Base-by-base conservation (phyloP, 306 rosid species). In the Glycine tomentella region DNA sequence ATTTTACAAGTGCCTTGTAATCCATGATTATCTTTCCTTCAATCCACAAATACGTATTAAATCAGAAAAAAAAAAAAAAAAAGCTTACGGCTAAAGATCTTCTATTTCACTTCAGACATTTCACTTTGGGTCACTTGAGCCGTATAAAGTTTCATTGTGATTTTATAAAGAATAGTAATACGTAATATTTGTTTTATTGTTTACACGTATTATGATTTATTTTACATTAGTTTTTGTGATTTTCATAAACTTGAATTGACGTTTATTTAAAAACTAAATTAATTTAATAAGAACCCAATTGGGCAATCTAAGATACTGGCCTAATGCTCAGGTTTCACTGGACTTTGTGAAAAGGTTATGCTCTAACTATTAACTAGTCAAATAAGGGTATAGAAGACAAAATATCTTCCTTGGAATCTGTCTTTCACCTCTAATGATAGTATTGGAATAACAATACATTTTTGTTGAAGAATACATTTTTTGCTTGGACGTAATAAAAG, bases 11-110 rank as follows among this genome's bases (percentile, higher is more conserved):
- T 75, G 80, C 70, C 71, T 75, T 75, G 59, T 61, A 61, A 75
- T 75, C 58, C 55, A 61, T 75, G 46, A 25, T 59, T 75, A 48
- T 75, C 71, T 59, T 75, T 17, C 34, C 80, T 75, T 75, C 70
- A 61, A 75, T 59, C 59, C 57, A 75, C 71, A 75, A 61, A 75
- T 9, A 33, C 70, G 49, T 53, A 46, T 25, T 46, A 15, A 61
- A 75, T 58, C 16, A 45, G 71, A 59, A 75, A 61, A 11, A 8
- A 42, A 9, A 42, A 20, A 10, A 61, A 59, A 46, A 31, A 61
- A 75, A 59, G 48, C 80, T 75, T 75, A 75, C 49, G 71, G 34
- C 70, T 7, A 75, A 61, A 75, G 58, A 25, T 75, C 59, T 45
- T 61, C 58, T 7, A 34, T 75, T 61, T 75, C 52, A 75, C 80